phyloP scores from a whole-genome alignment of 768 basidiomycete genomes.

The Pleurotus citrinopileatus region DNA sequence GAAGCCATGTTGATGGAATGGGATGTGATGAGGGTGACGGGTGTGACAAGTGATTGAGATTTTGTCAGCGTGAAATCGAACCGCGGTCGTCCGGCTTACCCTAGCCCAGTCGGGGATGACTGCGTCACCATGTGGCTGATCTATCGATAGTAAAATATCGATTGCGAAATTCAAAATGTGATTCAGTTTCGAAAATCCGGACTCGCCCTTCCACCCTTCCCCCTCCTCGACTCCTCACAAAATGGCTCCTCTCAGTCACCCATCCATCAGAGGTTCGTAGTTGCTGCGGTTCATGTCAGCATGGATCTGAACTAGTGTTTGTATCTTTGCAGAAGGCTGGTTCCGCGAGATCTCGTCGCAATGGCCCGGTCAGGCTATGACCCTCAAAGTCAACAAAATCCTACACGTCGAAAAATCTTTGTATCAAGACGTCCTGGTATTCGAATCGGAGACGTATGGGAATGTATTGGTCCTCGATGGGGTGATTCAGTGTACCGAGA shows the following conservation, averaged over 20 bases:
- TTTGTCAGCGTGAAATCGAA: no score
- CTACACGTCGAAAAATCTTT: slow-evolving; percentile 90
- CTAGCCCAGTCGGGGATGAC: no score
- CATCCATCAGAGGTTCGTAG: slow-evolving; percentile 28
- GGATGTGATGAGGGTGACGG: no score
- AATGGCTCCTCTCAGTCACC: slow-evolving; percentile 37
- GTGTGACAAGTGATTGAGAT: no score
- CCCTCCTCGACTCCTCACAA: not conserved
- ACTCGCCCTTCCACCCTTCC: no score
- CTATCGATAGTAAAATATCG: no score
- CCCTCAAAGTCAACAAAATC: slow-evolving; percentile 92
- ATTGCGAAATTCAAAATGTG: no score
- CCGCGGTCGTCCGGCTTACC: no score
- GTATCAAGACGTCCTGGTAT: slow-evolving; percentile 97
- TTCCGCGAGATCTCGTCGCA: slow-evolving; percentile 93
- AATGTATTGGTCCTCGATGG: slow-evolving; percentile 96
- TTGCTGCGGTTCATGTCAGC: not conserved
- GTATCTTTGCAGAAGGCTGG: slow-evolving; percentile 71
- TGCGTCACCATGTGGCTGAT: no score
- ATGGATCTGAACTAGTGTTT: not conserved
- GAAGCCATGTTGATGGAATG: no score
- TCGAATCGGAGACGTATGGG: slow-evolving; percentile 94
- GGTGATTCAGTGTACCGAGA: slow-evolving; percentile 95
- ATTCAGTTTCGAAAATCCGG: no score
- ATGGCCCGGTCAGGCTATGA: slow-evolving; percentile 94